Conservation (phyloP, 2,329 filamentous ascomycete species). For the Fonsecaea nubica region DNA sequence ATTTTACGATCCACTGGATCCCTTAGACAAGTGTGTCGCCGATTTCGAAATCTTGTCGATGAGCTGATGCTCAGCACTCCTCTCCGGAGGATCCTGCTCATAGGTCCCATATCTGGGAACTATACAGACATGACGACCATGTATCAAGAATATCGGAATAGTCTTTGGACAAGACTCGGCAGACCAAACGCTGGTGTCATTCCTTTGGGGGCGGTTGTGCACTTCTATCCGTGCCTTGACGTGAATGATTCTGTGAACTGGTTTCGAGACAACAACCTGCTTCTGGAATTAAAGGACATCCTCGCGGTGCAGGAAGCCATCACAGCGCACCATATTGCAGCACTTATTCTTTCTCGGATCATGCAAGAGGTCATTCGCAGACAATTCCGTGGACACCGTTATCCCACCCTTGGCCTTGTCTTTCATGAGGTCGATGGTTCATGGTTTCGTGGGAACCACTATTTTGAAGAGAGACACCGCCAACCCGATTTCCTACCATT, state of each 20-base stretch:
- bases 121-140: background rate
- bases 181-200: background rate
- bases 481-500: background rate
- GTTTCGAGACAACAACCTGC: background rate
- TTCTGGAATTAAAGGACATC: background rate
- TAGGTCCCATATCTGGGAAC: slow-evolving; percentile 9
- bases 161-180: background rate
- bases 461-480: background rate
- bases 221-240: slow-evolving; percentile 13
- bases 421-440: slow-evolving; percentile 24
- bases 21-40: slow-evolving; percentile 9
- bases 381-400: background rate
- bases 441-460: background rate
- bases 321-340: slow-evolving; percentile 9
- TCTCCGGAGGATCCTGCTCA: slow-evolving; percentile 2
- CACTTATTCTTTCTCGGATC: slow-evolving; percentile 19
- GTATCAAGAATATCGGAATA: slow-evolving; percentile 9
- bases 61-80: background rate
- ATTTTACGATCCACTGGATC: background rate
- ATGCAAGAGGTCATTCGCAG: slow-evolving; percentile 5
- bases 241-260: slow-evolving; percentile 13
- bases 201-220: slow-evolving; percentile 10
- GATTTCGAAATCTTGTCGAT: slow-evolving; percentile 13
- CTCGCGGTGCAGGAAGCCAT: slow-evolving; percentile 13
- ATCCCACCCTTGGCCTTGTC: background rate